These are phyloP conservation scores for Pythium brachiatum DNA, from an alignment of 352 stramenopile genomes.

Conservation along the genomic window DNA sequence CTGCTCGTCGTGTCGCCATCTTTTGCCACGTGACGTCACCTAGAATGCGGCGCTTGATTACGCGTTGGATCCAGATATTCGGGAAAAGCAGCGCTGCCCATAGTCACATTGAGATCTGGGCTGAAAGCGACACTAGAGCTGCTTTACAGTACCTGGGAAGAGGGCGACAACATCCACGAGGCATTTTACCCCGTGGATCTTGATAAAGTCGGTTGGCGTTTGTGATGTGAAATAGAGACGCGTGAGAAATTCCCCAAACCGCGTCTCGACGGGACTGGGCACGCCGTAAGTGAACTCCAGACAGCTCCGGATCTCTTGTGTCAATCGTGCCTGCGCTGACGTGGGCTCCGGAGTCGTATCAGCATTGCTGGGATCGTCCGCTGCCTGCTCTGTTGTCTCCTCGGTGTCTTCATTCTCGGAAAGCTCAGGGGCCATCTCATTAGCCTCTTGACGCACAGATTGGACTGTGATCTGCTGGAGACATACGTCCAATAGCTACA, in stretches of 20 bases:
- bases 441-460: background rate
- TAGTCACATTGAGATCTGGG: background rate
- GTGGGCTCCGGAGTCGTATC: background rate
- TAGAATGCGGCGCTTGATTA: constrained; percentile 48
- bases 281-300: constrained; percentile 47
- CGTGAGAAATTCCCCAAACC: constrained; percentile 11
- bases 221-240: constrained; percentile 6
- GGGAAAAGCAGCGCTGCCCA: constrained; percentile 55
- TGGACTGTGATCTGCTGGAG: constrained; percentile 1
- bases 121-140: background rate
- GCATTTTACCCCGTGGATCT: constrained; percentile 33
- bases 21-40: constrained; percentile 45
- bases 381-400: background rate
- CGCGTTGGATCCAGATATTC: constrained; percentile 53
- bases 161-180: constrained; percentile 40
- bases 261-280: constrained; percentile 16
- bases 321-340: background rate
- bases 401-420: background rate
- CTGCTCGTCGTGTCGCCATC: constrained; percentile 33
- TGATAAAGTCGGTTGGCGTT: constrained; percentile 5
- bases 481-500: constrained; percentile 2
- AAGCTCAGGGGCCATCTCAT: background rate
- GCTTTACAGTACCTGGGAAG: constrained; percentile 45
- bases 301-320: constrained; percentile 34
- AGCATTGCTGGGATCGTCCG: background rate